Percentiles rank a stretch among this genome's conserved stretches.
Conservation (phyloP, 2,329 filamentous ascomycete species). For the Thielaviopsis musarum region DNA sequence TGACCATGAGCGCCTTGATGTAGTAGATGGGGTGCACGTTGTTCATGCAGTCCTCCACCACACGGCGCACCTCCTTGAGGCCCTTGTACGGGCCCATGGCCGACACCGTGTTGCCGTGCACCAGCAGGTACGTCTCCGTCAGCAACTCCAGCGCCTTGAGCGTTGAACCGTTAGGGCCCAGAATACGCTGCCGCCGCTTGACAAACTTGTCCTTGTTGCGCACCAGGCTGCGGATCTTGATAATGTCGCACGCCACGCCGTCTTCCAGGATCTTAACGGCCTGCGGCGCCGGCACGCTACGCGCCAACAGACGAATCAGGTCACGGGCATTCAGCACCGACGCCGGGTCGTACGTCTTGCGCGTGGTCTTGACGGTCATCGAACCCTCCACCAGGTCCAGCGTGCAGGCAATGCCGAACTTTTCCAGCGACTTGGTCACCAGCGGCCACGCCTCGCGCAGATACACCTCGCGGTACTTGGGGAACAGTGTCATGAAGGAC, state of each 20-base stretch:
- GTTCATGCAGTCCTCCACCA: slow-evolving; percentile 90
- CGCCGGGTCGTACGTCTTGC: slow-evolving; percentile 81
- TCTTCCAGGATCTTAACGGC: slow-evolving; percentile 91
- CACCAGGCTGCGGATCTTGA: slow-evolving; percentile 85
- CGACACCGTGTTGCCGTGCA: slow-evolving; percentile 90
- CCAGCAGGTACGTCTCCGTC: slow-evolving; percentile 80
- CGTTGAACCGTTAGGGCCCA: slow-evolving; percentile 81
- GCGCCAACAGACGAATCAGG: slow-evolving; percentile 78
- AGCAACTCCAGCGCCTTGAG: slow-evolving; percentile 87
- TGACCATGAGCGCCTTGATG: slow-evolving; percentile 70
- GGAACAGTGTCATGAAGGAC: slow-evolving; percentile 73
- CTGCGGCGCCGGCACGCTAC: slow-evolving; percentile 84
- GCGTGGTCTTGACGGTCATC: slow-evolving; percentile 92
- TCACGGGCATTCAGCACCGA: slow-evolving; percentile 88
- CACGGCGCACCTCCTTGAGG: slow-evolving; percentile 75
- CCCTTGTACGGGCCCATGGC: slow-evolving; percentile 88
- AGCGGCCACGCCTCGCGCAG: slow-evolving; percentile 86
- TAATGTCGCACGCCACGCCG: slow-evolving; percentile 79
- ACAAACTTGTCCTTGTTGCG: slow-evolving; percentile 91
- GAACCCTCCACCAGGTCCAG: slow-evolving; percentile 89
- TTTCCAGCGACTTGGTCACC: slow-evolving; percentile 73
- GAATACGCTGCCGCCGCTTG: slow-evolving; percentile 80
- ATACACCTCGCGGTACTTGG: slow-evolving; percentile 92
- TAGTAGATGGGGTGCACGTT: slow-evolving; percentile 93
- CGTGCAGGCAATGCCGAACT: slow-evolving; percentile 74